Conservation (phyloP, 331 rosid species). For the Malus hybrid region DNA sequence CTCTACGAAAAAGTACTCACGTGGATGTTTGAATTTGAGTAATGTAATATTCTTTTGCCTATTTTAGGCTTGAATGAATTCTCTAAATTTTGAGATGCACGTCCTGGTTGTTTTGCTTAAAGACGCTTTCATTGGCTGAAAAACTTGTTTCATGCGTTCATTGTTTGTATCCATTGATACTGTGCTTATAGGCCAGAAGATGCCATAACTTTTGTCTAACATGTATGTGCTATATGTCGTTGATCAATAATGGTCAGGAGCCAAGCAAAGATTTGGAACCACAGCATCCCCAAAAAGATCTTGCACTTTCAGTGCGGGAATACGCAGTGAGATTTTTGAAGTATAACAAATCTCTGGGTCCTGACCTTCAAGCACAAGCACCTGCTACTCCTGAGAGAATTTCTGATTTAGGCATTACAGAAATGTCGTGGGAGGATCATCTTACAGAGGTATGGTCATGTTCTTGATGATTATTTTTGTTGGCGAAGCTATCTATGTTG, state of each 20-base stretch:
- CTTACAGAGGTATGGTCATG: constrained; percentile 62
- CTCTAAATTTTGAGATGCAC: neutral
- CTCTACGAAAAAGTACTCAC: neutral
- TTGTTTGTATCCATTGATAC: neutral
- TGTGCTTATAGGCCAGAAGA: neutral
- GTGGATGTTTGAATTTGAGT: neutral
- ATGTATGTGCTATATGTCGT: neutral
- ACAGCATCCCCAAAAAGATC: constrained; percentile 23
- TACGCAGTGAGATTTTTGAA: constrained; percentile 78
- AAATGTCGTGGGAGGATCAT: constrained; percentile 70
- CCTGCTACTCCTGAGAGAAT: constrained; percentile 79
- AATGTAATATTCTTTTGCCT: neutral
- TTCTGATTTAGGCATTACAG: constrained; percentile 57
- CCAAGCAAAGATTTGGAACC: constrained; percentile 39
- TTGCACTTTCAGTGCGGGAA: constrained; percentile 36
- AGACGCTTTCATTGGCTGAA: neutral
- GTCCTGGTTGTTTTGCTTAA: neutral
- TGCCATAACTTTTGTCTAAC: neutral
- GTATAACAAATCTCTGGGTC: constrained; percentile 41
- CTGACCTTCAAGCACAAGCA: constrained; percentile 52
- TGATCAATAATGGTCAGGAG: constrained; percentile 40
- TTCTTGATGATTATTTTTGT: constrained; percentile 20
- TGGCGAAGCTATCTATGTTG: constrained; percentile 12
- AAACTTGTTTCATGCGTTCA: neutral
- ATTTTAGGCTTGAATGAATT: neutral